Base-by-base conservation (phyloP, 805 yeast genomes). In the Grigorovia transvaalensis region DNA sequence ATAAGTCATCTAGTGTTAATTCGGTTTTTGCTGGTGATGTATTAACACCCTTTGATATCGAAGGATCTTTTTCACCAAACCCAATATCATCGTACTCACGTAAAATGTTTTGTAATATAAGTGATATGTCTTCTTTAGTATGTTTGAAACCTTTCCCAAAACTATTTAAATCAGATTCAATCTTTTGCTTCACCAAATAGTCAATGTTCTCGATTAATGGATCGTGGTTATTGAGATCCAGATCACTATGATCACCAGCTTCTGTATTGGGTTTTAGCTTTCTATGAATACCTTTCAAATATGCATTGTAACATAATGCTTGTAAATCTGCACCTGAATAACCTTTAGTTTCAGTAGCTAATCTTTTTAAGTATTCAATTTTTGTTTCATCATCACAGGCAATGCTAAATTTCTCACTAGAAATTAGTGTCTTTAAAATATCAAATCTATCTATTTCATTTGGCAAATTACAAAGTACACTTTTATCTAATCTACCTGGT, bases 301-400 rank as follows among this genome's bases (percentile, higher is more conserved):
- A 88, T 0, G 97, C 96, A 67, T 88, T 93, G 67, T 89, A 91
- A 44, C 89, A 83, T 48, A 91, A 67, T 0, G 96, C 96, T 68
- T 90, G 98, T 64, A 91, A 71, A 69, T 91, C 99, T 0, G 99
- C 99, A 15, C 96, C 96, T 13, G 96, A 85, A 59, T 78, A 90
- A 0, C 96, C 96, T 0, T 75, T 80, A 0, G 96, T 81, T 3
- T 63, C 56, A 11, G 60, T 57, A 0, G 95, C 90, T 23, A 48
- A 88, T 68, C 9, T 9, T 33, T 13, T 4, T 8, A 33, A 33
- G 9, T 5, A 8, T 33, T 8, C 38, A 6, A 65, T 71, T 1
- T 68, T 67, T 46, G 88, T 65, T 47, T 78, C 69, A 23, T 68
- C 74, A 7, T 40, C 49, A 33, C 41, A 50, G 50, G 50, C 44